These are phyloP conservation scores for Argentina anserina DNA, from an alignment of 306 rosid species.

Conservation along the genomic window DNA sequence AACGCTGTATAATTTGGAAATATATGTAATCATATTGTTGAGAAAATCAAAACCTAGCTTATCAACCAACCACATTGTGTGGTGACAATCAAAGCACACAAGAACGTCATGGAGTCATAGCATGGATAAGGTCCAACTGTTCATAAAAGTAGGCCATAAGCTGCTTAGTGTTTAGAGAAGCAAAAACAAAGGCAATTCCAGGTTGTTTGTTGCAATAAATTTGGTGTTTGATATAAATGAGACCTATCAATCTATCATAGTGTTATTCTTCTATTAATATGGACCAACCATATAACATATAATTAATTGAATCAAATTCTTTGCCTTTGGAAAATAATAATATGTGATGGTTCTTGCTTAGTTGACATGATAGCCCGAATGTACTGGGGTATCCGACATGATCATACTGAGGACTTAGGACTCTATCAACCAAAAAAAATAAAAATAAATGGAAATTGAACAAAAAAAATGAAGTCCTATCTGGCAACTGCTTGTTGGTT, in stretches of 20 bases:
- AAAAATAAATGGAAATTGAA: not conserved
- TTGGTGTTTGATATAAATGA: not conserved
- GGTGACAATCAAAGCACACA: not conserved
- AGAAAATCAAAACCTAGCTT: not conserved
- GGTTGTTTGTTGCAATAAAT: not conserved
- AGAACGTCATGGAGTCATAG: not conserved
- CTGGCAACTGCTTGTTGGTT: not conserved
- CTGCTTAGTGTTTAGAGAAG: not conserved
- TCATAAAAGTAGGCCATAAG: not conserved
- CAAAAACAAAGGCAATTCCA: not conserved
- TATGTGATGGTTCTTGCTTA: not conserved
- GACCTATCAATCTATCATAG: not conserved
- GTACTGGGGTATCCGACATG: not conserved
- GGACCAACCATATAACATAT: constrained; percentile 2
- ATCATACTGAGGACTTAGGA: not conserved
- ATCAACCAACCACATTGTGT: constrained; percentile 1
- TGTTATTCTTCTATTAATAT: not conserved
- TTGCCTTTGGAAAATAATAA: not conserved
- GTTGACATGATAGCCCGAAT: not conserved
- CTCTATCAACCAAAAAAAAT: not conserved
- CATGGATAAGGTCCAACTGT: not conserved
- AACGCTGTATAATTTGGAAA: no score
- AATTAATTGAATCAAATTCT: not conserved
- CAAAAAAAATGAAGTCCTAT: not conserved
- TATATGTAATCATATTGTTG: no score